Evolutionary conservation across 2,329 filamentous ascomycete species (phyloP), one percentile per base, ranked within the genome.

Genomic region (Clonostachys rosea): DNA sequence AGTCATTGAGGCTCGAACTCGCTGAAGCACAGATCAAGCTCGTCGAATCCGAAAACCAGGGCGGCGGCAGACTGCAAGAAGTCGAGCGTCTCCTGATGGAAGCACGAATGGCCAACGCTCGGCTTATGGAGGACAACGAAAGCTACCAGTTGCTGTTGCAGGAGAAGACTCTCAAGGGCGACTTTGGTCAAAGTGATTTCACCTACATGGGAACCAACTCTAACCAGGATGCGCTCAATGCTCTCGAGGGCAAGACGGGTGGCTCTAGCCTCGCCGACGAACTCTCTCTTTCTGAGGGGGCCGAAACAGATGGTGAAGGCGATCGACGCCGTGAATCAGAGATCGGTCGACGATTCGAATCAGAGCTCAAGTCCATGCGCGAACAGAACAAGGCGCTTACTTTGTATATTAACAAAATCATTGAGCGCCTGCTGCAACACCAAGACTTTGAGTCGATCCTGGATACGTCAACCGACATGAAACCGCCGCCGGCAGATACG

Each of bases 331-430:
- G 24, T 10, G 24, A 30, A 30, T 30, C 24, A 30, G 24, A 30
- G 24, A 30, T 30, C 4, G 24, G 24, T 30, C 24, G 24, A 30
- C 24, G 24, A 30, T 74, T 94, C 12, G 91, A 96, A 63, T 69
- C 76, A 11, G 92, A 97, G 58, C 68, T 94, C 55, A 90, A 87
- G 66, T 77, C 81, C 9, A 74, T 89, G 57, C 92, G 89, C 70
- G 92, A 96, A 64, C 86, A 96, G 73, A 97, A 99, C 75, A 97
- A 97, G 74, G 94, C 94, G 33, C 76, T 99, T 57, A 95, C 91
- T 20, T 76, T 97, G 54, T 99, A 99, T 73, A 96, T 99, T 74
- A 96, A 97, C 79, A 95, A 94, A 72, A 97, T 99, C 65, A 96
- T 99, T 64, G 94, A 94, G 65, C 87, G 94, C 48, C 81, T 99